These are phyloP conservation scores for Fonsecaea nubica DNA, from an alignment of 2,329 filamentous ascomycete genomes.

Conservation along the genomic window DNA sequence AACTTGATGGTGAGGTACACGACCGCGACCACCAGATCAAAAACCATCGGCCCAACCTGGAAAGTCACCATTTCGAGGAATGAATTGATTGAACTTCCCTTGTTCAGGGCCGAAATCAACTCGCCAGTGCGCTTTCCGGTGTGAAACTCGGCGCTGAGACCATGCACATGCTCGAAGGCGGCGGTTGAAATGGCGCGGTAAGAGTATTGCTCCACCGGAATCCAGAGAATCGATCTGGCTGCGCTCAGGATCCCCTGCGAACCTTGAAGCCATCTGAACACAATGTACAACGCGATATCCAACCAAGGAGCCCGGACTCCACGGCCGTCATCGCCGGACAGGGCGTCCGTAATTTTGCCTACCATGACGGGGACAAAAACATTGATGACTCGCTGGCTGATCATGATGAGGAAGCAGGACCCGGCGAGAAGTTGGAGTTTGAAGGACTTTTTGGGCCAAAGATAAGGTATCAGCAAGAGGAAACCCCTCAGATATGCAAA, in stretches of 20 bases:
- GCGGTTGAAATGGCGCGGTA: constrained; percentile 93
- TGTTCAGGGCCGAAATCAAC: constrained; percentile 92
- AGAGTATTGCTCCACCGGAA: constrained; percentile 95
- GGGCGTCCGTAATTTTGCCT: constrained; percentile 76
- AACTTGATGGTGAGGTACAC: constrained; percentile 79
- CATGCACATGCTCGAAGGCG: constrained; percentile 96
- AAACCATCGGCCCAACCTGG: constrained; percentile 90
- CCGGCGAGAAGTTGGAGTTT: constrained; percentile 79
- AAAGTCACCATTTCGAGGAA: constrained; percentile 98
- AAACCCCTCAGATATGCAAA: constrained; percentile 95
- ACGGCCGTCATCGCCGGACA: constrained; percentile 65
- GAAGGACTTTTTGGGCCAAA: constrained; percentile 86
- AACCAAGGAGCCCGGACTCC: constrained; percentile 70
- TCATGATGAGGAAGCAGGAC: constrained; percentile 79
- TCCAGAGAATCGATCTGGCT: constrained; percentile 83
- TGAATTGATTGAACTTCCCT: constrained; percentile 93
- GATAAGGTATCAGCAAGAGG: constrained; percentile 91
- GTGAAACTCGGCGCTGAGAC: constrained; percentile 93
- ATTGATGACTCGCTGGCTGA: constrained; percentile 83
- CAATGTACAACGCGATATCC: constrained; percentile 76
- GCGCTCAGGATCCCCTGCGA: constrained; percentile 86
- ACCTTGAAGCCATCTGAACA: constrained; percentile 83
- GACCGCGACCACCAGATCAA: constrained; percentile 86
- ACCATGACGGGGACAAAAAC: constrained; percentile 83
- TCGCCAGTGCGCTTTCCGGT: constrained; percentile 96